Evolutionary conservation across 1,284 basidiomycete species (phyloP), one percentile per base, ranked within the genome.

Genomic region (Cryptococcus hybrid): DNA sequence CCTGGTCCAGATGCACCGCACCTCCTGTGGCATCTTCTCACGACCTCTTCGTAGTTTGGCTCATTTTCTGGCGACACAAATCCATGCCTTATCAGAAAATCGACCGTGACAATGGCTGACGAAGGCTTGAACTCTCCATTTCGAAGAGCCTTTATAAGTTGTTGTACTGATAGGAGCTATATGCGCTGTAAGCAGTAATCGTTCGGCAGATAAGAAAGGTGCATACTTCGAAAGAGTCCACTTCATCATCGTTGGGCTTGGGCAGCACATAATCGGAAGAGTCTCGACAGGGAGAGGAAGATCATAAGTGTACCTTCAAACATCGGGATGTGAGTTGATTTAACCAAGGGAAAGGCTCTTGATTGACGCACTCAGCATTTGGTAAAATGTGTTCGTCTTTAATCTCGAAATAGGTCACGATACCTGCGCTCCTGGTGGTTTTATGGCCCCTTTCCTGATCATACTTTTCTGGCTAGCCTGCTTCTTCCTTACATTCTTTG

Each of bases 401-500:
- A 65, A 87, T 86, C 64, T 75, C 78, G 57, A 74, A 78, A 70
- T 82, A 81, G 35, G 77, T 78, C 13, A 61, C 50, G 13, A 62
- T 61, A 1, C 72, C 72, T 12, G 48, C 48, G 24, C 49, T 46
- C 24, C 52, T 60, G 13, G 9, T 8, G 13, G 6, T 4, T 11
- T 34, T n/a, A 15, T 46, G 35, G 42, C 13, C 9, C 18, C 9
- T 47, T 80, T 77, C 46, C 82, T 78, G 3, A 88, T 84, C 38
- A 90, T n/a, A 66, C 12, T 80, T 73, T 52, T 85, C 84, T 1
- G 82, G 78, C 30, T 94, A 81, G 61, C 86, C 89, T 15, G 91
- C 92, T 75, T 96, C 92, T 72, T 96, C 92, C 81, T 86, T 86
- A 60, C 89, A 88, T 77, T 98, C 94, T 69, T 94, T 92, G 37